Percentiles rank a stretch among this genome's conserved stretches.
phyloP scores from a whole-genome alignment of 441 rosid genomes.

The Pelargonium exstipulatum region DNA sequence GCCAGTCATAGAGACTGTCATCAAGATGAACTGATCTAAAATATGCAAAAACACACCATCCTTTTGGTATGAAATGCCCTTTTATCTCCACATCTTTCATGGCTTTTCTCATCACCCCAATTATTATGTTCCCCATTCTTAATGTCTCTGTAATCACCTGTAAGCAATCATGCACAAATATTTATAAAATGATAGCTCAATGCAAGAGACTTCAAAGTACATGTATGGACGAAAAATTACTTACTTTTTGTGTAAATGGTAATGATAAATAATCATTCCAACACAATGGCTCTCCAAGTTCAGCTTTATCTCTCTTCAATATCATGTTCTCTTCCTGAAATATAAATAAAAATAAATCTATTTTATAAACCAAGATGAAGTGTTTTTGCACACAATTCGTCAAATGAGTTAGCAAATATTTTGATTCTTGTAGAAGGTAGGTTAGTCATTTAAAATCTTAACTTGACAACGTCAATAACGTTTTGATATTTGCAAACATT shows the following conservation, averaged over 20 bases:
- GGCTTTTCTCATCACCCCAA: slow-evolving; percentile 87
- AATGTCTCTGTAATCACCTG: slow-evolving; percentile 92
- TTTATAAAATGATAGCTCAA: neutral
- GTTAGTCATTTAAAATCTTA: too few relatives aligned
- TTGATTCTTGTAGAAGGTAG: too few relatives aligned
- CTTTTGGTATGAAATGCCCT: slow-evolving; percentile 82
- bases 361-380: neutral
- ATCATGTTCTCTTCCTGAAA: slow-evolving; percentile 78
- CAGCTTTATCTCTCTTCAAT: slow-evolving; percentile 55
- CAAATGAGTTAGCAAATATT: too few relatives aligned
- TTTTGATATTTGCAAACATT: too few relatives aligned
- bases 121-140: slow-evolving; percentile 83
- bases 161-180: neutral
- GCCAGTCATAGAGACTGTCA: slow-evolving; percentile 61
- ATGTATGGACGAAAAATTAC: neutral
- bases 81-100: slow-evolving; percentile 71
- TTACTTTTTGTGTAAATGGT: slow-evolving; percentile 77
- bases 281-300: slow-evolving; percentile 48
- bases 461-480: too few relatives aligned
- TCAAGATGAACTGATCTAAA: slow-evolving; percentile 94
- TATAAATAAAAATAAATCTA: neutral
- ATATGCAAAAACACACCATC: slow-evolving; percentile 84
- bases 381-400: too few relatives aligned
- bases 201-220: neutral
- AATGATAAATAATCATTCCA: slow-evolving; percentile 82